These are phyloP conservation scores for Russula virescens DNA, from an alignment of 768 basidiomycete species.

Conservation along the genomic window DNA sequence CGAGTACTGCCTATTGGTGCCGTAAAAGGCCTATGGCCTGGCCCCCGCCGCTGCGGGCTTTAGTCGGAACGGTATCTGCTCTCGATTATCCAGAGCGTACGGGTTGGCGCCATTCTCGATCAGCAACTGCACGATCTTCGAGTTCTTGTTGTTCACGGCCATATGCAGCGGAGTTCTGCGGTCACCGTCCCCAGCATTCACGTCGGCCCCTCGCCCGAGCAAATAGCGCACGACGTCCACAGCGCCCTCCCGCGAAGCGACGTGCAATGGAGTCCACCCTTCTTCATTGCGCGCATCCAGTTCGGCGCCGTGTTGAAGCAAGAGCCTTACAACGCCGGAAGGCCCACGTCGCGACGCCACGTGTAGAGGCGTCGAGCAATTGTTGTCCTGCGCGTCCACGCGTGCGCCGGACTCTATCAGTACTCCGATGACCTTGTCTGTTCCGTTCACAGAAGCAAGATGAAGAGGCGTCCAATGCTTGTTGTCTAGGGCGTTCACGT, in stretches of 20 bases:
- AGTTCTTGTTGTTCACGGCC: neutral
- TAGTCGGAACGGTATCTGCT: neutral
- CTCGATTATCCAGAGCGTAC: neutral
- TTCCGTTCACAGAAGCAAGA: neutral
- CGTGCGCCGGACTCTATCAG: neutral
- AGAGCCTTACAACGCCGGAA: neutral
- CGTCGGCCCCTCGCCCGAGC: neutral
- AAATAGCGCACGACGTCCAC: neutral
- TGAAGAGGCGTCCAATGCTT: neutral
- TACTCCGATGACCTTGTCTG: neutral
- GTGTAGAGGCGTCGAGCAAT: neutral
- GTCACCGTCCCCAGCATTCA: neutral
- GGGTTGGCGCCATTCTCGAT: neutral
- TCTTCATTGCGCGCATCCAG: neutral
- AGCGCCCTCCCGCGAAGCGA: neutral
- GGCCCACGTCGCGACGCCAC: neutral
- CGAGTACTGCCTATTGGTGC: no score
- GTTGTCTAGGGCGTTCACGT: neutral
- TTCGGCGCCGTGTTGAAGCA: neutral
- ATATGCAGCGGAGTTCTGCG: slow-evolving; percentile 2
- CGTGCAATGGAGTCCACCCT: neutral
- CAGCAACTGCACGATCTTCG: neutral
- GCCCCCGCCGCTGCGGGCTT: neutral
- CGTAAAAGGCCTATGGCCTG: neutral
- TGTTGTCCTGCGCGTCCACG: neutral